A percentile compares a stretch with the other conserved stretches of the same genome.
phyloP scores from a whole-genome alignment of 2,329 filamentous ascomycete genomes.

The Xylaria sp. region DNA sequence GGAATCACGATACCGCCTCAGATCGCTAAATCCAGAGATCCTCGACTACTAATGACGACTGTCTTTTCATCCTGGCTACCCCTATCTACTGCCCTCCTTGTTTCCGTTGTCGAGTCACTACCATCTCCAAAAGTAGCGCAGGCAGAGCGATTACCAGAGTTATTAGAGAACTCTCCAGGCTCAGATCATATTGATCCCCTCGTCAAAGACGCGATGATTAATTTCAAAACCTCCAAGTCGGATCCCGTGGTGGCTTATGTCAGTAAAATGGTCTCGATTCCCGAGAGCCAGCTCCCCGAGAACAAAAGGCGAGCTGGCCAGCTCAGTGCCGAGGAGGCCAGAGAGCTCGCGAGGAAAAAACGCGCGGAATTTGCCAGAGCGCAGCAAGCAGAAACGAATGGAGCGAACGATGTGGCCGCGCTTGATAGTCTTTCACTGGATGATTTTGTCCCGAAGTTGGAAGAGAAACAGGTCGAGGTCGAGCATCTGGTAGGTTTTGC shows the following conservation, averaged over 20 bases:
- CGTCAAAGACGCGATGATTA: constrained; percentile 80
- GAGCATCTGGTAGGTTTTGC: constrained; percentile 96
- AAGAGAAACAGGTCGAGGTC: constrained; percentile 68
- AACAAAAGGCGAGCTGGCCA: constrained; percentile 77
- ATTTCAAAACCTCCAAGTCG: constrained; percentile 72
- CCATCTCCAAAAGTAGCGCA: constrained; percentile 85
- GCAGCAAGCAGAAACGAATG: constrained; percentile 64
- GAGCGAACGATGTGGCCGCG: constrained; percentile 63
- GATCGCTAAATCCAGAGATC: constrained; percentile 81
- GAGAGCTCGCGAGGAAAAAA: constrained; percentile 86
- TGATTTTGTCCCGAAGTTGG: constrained; percentile 52
- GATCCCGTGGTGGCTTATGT: constrained; percentile 92
- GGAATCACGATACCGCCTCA: constrained; percentile 85
- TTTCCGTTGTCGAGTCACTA: constrained; percentile 91
- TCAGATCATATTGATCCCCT: constrained; percentile 69
- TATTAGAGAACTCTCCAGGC: constrained; percentile 82
- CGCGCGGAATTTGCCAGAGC: constrained; percentile 84
- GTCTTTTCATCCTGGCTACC: constrained; percentile 92
- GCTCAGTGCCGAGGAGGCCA: constrained; percentile 86
- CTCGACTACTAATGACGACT: constrained; percentile 80
- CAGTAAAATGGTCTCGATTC: constrained; percentile 97
- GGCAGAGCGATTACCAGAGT: constrained; percentile 75
- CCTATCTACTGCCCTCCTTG: constrained; percentile 86
- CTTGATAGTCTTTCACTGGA: constrained; percentile 67
- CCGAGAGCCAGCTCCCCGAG: constrained; percentile 86